Percentiles rank a stretch among this genome's conserved stretches.
Conservation (phyloP, 2,329 filamentous ascomycete genomes). For the Nectriaceae sp. region DNA sequence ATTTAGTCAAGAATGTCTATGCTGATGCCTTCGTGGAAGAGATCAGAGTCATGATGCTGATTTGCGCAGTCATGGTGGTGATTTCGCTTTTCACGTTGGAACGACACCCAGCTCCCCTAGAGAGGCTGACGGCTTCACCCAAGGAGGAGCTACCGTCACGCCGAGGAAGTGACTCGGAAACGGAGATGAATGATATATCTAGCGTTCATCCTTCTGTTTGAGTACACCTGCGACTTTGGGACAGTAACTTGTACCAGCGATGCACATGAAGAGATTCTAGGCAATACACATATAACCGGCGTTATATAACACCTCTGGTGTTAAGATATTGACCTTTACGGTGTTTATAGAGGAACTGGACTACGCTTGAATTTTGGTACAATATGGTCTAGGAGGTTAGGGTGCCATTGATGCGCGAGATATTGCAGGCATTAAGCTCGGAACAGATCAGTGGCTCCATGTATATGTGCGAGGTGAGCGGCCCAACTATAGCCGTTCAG, state of each 20-base stretch:
- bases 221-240: background rate
- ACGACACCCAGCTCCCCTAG: slow-evolving; percentile 39
- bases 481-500: too few species aligned
- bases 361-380: slow-evolving; percentile 1
- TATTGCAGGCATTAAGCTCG: slow-evolving; percentile 5
- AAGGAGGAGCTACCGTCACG: slow-evolving; percentile 32
- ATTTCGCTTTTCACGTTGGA: slow-evolving; percentile 48
- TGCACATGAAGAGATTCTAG: background rate
- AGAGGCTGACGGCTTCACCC: slow-evolving; percentile 30
- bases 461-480: too few species aligned
- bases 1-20: slow-evolving; percentile 43
- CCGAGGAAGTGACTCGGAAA: slow-evolving; percentile 40
- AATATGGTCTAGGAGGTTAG: background rate
- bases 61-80: slow-evolving; percentile 45
- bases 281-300: slow-evolving; percentile 4
- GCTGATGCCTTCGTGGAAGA: slow-evolving; percentile 48
- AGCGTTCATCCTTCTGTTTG: slow-evolving; percentile 23
- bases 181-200: slow-evolving; percentile 36
- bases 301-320: slow-evolving; percentile 13
- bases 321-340: slow-evolving; percentile 2
- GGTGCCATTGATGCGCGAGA: background rate
- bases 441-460: background rate
- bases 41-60: slow-evolving; percentile 47
- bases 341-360: background rate
- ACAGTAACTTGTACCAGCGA: background rate